phyloP scores from a whole-genome alignment of 2,329 filamentous ascomycete genomes.

The Tolypocladium ovalisporum region DNA sequence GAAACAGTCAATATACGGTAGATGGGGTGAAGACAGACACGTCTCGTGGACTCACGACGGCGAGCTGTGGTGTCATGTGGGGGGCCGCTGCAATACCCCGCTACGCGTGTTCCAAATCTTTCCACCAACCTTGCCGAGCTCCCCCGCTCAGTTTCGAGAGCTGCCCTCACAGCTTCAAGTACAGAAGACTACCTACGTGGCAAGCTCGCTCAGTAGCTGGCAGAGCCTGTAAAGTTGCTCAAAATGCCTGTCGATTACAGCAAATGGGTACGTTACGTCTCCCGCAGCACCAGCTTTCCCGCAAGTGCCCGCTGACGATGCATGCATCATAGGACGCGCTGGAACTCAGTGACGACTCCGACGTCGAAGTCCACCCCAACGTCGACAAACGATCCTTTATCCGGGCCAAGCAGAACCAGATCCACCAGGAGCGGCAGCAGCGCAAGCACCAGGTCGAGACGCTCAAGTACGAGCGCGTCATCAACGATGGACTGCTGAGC shows the following conservation, averaged over 20 bases:
- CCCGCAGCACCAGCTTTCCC: not conserved
- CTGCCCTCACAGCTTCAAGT: not conserved
- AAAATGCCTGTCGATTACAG: slow-evolving; percentile 49
- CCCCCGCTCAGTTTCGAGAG: not conserved
- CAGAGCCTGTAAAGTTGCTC: not conserved
- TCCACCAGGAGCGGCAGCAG: slow-evolving; percentile 80
- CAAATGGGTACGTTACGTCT: slow-evolving; percentile 48
- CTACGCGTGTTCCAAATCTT: not conserved
- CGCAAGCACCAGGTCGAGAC: slow-evolving; percentile 83
- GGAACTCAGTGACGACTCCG: slow-evolving; percentile 95
- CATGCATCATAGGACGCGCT: slow-evolving; percentile 57
- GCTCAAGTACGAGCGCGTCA: slow-evolving; percentile 80
- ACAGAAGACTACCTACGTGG: not conserved
- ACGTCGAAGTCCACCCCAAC: slow-evolving; percentile 96
- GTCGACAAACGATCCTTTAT: slow-evolving; percentile 99
- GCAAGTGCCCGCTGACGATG: not conserved
- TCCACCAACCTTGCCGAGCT: not conserved
- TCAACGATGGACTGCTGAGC: slow-evolving; percentile 82
- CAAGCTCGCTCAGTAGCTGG: not conserved
- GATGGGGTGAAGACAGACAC: too few relatives aligned
- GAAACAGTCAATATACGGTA: too few relatives aligned
- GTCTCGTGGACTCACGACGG: not conserved
- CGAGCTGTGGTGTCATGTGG: not conserved
- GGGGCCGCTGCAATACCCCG: not conserved
- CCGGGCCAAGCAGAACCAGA: slow-evolving; percentile 93